A percentile compares a stretch with the other conserved stretches of the same genome.
Evolutionary conservation across 2,329 filamentous ascomycete genomes (phyloP).

Genomic region (Fusarium multiceps): DNA sequence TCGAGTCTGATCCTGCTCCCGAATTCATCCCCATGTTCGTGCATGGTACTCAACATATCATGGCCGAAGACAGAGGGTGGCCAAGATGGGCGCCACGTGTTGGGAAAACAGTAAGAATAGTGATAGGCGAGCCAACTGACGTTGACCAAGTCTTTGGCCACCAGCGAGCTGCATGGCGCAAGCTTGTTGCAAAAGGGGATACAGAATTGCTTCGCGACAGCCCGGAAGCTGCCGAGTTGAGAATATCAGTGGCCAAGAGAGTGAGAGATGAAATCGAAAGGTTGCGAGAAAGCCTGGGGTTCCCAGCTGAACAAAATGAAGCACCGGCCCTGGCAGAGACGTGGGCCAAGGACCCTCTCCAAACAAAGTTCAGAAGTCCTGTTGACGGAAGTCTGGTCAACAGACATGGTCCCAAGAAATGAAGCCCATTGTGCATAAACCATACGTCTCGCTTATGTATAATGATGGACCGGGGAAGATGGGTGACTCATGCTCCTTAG

Average conservation of each 20-base stretch:
- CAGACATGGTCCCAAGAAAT: slow-evolving; percentile 46
- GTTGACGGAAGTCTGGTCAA: slow-evolving; percentile 66
- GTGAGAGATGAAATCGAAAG: slow-evolving; percentile 85
- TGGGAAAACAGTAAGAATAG: slow-evolving; percentile 76
- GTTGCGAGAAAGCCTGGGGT: slow-evolving; percentile 76
- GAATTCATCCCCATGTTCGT: slow-evolving; percentile 95
- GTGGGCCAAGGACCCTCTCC: slow-evolving; percentile 69
- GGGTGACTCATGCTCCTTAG: slow-evolving; percentile 11
- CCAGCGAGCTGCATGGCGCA: slow-evolving; percentile 78
- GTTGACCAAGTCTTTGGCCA: slow-evolving; percentile 81
- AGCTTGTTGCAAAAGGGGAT: slow-evolving; percentile 65
- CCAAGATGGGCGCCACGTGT: slow-evolving; percentile 84
- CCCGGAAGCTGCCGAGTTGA: slow-evolving; percentile 73
- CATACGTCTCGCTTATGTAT: slow-evolving; percentile 33
- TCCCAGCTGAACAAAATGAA: slow-evolving; percentile 81
- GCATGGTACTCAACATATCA: slow-evolving; percentile 86
- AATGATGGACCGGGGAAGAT: slow-evolving; percentile 15
- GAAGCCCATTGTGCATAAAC: slow-evolving; percentile 17
- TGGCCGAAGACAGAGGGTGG: slow-evolving; percentile 84
- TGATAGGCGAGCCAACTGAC: slow-evolving; percentile 83
- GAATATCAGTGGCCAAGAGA: slow-evolving; percentile 82
- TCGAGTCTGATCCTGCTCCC: slow-evolving; percentile 88
- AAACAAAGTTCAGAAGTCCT: slow-evolving; percentile 62
- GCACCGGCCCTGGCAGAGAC: slow-evolving; percentile 82
- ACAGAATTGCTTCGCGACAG: slow-evolving; percentile 56